Evolutionary conservation across 2,329 filamentous ascomycete genomes (phyloP), one percentile per base, ranked within the genome.

Genomic region (Ceratocystis papillata): DNA sequence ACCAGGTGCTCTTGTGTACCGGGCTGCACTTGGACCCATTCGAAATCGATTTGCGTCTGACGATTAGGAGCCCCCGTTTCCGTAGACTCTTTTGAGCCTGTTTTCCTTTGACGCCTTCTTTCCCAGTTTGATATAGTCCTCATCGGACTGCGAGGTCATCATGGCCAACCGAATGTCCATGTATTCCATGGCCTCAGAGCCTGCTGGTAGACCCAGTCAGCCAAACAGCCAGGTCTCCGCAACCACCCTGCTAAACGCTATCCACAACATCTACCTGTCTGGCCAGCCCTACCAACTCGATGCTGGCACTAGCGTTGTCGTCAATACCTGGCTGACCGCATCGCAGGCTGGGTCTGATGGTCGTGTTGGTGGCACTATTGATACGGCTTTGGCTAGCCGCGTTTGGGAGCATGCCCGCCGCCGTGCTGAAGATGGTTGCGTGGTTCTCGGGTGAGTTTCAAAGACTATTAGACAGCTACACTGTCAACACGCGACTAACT

Each of bases 401-500:
- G 91, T 92, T 2, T 99, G 94, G 93, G 94, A 99, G 77, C 94
- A 99, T 79, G 93, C 94, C 66, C 84, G 93, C 70, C 86, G 94
- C 69, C 85, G 94, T 78, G 94, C 94, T 53, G 94, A 99, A 75
- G 94, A 99, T 77, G 92, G 90, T 17, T 96, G 92, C 73, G 88
- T 99, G 69, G 81, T 97, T 65, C 77, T 99, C 70, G 88, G 89
- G 90, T 96, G 80, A 71, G 85, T 76, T 45, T n/a, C 30, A 33
- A 41, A 1, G 41, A 53, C 28, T 15, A 25, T 7, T 12, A 3
- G 10, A 4, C 20, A 33, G 3, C 15, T 55, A 22, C 0, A 7
- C 28, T 12, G 44, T 64, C 10, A 41, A 41, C 2, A 12, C 37
- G 30, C 3, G 0, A 41, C 37, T 41, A 41, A 41, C 37, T 15